Conservation (phyloP, 2,329 filamentous ascomycete species). For the Macroventuria anomochaeta region DNA sequence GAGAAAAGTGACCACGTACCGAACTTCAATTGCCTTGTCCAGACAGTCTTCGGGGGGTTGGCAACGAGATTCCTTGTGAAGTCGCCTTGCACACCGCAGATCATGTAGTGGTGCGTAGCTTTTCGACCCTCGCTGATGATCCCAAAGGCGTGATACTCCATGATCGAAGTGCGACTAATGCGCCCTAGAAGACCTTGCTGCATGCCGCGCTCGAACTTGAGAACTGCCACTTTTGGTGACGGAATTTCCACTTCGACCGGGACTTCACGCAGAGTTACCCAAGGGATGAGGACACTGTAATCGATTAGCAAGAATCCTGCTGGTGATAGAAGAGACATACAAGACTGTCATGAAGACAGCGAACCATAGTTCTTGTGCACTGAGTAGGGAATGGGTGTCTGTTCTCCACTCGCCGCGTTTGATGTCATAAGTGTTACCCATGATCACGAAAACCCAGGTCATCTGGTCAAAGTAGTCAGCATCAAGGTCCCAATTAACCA, state of each 20-base stretch:
- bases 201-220: slow-evolving; percentile 46
- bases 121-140: slow-evolving; percentile 46
- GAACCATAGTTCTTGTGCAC: slow-evolving; percentile 45
- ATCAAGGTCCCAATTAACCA: not conserved
- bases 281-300: slow-evolving; percentile 40
- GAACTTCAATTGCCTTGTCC: slow-evolving; percentile 46
- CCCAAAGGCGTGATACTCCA: slow-evolving; percentile 48
- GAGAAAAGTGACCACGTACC: slow-evolving; percentile 26
- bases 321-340: slow-evolving; percentile 20
- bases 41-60: slow-evolving; percentile 43
- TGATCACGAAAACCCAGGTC: slow-evolving; percentile 46
- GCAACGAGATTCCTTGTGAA: slow-evolving; percentile 43
- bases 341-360: slow-evolving; percentile 47
- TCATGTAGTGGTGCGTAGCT: slow-evolving; percentile 43
- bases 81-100: slow-evolving; percentile 48
- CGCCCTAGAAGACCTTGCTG: slow-evolving; percentile 45
- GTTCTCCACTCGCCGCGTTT: slow-evolving; percentile 41
- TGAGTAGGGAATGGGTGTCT: slow-evolving; percentile 38
- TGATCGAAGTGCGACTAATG: slow-evolving; percentile 46
- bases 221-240: slow-evolving; percentile 44
- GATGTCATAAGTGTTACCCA: slow-evolving; percentile 45
- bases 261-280: slow-evolving; percentile 46
- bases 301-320: slow-evolving; percentile 11
- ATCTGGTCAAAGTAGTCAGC: slow-evolving; percentile 28
- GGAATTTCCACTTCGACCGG: slow-evolving; percentile 45